Evolutionary conservation across 2,329 filamentous ascomycete genomes (phyloP), one percentile per base, ranked within the genome.

Genomic region (Beauveria sp.): DNA sequence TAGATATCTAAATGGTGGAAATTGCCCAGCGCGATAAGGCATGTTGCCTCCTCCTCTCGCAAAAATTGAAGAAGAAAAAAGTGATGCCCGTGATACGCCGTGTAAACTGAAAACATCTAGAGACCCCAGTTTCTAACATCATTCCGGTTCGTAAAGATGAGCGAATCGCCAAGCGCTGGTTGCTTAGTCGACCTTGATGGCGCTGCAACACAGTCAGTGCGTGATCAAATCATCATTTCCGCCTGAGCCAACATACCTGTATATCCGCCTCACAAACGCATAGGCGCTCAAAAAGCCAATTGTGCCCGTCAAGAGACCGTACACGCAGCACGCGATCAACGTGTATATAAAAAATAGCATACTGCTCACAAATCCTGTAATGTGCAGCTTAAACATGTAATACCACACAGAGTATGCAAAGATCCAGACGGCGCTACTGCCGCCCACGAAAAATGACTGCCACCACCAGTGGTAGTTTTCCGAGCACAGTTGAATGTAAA

Each of bases 401-500:
- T 93, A 96, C 87, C 90, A 96, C 55, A 87, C 77, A 71, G 89
- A 90, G 76, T 94, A 96, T 43, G 84, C 71, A 70, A 93, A 94
- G 43, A 96, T 84, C 90, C 91, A 96, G 63, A 91, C 73, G 7
- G 88, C 84, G 66, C 87, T 91, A 66, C 87, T 85, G 53, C 87
- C 88, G 50, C 91, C 91, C 9, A 92, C 84, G 54, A 90, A 75
- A 76, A 96, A 94, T 56, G 88, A 91, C 72, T 90, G 89, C 91
- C 91, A 96, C 90, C 90, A 94, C 91, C 91, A 96, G 71, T 91
- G 84, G 74, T 94, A 88, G 73, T 96, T 92, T 81, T 96, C 91
- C 2, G 85, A 81, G 75, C 90, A 93, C 20, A 96, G 83, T 75
- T 91, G 88, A 53, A 90, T 83, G 73, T 96, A 96, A 18, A 91